Base-by-base conservation (phyloP, 257 asterid genomes). In the Solanum lycopersicoides region DNA sequence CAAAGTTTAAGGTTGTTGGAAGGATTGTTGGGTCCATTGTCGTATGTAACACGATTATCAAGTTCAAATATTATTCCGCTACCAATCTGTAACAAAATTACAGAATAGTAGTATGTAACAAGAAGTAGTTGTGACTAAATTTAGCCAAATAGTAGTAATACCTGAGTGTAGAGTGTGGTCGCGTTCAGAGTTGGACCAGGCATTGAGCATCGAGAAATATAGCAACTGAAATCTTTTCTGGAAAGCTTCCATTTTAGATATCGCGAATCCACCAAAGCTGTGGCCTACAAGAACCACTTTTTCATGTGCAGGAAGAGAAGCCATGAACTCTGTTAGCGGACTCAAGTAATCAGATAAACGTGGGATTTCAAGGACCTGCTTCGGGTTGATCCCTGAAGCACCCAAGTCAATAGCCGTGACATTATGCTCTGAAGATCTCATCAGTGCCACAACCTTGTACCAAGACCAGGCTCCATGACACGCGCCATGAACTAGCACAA, bases 381-480 rank as follows among this genome's bases (percentile, higher is more conserved):
- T 21, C 2, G 86, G 90, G 75, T 92, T 88, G 74, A 90, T 88
- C 30, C 90, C 93, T 3, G 92, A 87, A 13, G 93, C 89, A 34
- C 86, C 88, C 76, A 91, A 59, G 65, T 89, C 93, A 41, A 90
- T 66, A 12, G 90, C 92, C 3, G 91, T 90, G 16, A 89, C 93
- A 9, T 84, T 84, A n/a, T 89, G 89, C 12, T 91, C 92, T 5
- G 90, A 56, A 18, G 90, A 63, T 72, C 45, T 89, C 47, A 91
- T 74, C 41, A 88, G 7, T 10, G 86, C 32, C 63, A 77, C 86
- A 5, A 90, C 41, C 91, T 86, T 89, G 87, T 87, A 89, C 93
- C 92, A 90, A 76, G 88, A 86, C 92, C 93, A 91, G 56, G 91
- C 92, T 45, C 92, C 93, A 13, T 84, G 91, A 6, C 89, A 87